Conservation (phyloP, 2,329 filamentous ascomycete species). For the Fusarium caatingaense region DNA sequence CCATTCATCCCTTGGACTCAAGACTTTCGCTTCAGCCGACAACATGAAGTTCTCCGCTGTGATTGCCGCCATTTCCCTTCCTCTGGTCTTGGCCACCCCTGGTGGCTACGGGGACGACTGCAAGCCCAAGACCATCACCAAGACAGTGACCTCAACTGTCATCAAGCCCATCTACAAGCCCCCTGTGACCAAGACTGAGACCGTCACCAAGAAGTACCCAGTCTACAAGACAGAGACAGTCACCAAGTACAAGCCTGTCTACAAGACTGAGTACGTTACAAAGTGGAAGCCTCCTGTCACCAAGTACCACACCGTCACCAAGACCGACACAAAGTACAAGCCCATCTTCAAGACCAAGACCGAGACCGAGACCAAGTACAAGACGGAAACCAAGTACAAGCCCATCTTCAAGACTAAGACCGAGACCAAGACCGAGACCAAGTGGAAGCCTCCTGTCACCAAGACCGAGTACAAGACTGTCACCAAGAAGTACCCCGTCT, state of each 20-base stretch:
- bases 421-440: conserved; percentile 6
- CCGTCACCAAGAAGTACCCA: conserved; percentile 22
- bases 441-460: conserved; percentile 19
- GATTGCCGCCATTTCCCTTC: conserved; percentile 14
- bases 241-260: conserved; percentile 25
- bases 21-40: conserved; percentile 14
- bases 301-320: conserved; percentile 17
- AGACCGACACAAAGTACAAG: conserved; percentile 15
- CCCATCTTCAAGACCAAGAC: conserved; percentile 11
- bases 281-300: conserved; percentile 20
- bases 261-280: conserved; percentile 24
- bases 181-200: conserved; percentile 30
- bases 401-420: neutral
- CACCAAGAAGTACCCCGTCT: neutral
- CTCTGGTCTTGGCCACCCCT: conserved; percentile 23
- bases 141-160: conserved; percentile 25
- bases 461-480: conserved; percentile 12
- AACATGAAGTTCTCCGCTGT: conserved; percentile 33
- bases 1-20: neutral
- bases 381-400: conserved; percentile 15
- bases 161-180: conserved; percentile 30
- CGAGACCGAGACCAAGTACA: conserved; percentile 22
- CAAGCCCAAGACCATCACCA: conserved; percentile 33
- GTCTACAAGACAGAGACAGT: conserved; percentile 17
- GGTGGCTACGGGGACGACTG: conserved; percentile 6